Evolutionary conservation across 2,329 filamentous ascomycete genomes (phyloP).

Genomic region (Hawksworthiomyces lignivorus): DNA sequence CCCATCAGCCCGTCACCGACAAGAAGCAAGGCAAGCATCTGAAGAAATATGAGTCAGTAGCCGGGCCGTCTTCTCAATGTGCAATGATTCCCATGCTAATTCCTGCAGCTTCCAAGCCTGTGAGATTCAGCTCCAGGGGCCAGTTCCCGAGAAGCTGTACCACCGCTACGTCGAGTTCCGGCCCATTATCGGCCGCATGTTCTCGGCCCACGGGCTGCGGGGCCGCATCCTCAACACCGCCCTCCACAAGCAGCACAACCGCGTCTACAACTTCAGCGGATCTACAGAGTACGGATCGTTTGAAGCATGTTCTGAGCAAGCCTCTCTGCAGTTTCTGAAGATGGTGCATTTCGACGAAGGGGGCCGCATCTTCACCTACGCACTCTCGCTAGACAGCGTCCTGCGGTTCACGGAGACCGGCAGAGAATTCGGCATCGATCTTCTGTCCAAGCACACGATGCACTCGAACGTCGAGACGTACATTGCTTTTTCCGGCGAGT

Average conservation of each 20-base stretch:
- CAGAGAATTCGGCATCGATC: slow-evolving; percentile 88
- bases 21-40: slow-evolving; percentile 30
- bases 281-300: slow-evolving; percentile 67
- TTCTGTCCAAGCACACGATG: slow-evolving; percentile 94
- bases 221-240: slow-evolving; percentile 77
- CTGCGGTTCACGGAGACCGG: slow-evolving; percentile 92
- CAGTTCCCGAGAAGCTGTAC: slow-evolving; percentile 72
- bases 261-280: slow-evolving; percentile 82
- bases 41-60: slow-evolving; percentile 71
- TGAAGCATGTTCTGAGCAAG: slow-evolving; percentile 56
- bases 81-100: too few species aligned
- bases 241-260: slow-evolving; percentile 80
- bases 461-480: slow-evolving; percentile 88
- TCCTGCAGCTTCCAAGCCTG: slow-evolving; percentile 80
- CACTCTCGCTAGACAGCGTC: slow-evolving; percentile 78
- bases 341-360: slow-evolving; percentile 82
- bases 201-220: slow-evolving; percentile 66
- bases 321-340: slow-evolving; percentile 74
- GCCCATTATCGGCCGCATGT: slow-evolving; percentile 85
- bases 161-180: slow-evolving; percentile 91
- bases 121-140: slow-evolving; percentile 79
- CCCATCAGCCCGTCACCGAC: slow-evolving; percentile 15
- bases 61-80: too few species aligned
- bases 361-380: slow-evolving; percentile 82
- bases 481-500: slow-evolving; percentile 87